phyloP scores from a whole-genome alignment of 2,329 filamentous ascomycete genomes.

The Colletotrichum lupini region DNA sequence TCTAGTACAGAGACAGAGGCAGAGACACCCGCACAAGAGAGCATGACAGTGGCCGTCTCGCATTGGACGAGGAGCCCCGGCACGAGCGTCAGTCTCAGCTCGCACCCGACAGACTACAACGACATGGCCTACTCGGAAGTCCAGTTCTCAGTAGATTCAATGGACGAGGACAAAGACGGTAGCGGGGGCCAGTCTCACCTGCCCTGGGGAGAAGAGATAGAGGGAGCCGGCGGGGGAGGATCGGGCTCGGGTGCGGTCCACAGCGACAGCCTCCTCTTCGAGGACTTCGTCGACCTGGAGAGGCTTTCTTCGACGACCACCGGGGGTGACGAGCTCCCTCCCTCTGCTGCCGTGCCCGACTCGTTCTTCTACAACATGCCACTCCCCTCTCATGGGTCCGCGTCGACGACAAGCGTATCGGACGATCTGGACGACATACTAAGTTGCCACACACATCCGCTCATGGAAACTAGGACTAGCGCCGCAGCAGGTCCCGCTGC shows the following conservation, averaged over 20 bases:
- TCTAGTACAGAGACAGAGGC: conserved; percentile 5
- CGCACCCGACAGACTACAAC: conserved; percentile 27
- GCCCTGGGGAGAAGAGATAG: conserved; percentile 26
- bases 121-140: conserved; percentile 30
- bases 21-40: conserved; percentile 10
- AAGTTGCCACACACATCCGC: conserved; percentile 33
- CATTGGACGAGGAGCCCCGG: conserved; percentile 35
- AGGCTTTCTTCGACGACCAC: conserved; percentile 22
- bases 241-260: conserved; percentile 12
- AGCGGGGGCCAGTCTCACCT: conserved; percentile 30
- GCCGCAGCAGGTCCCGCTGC: conserved; percentile 35
- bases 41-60: conserved; percentile 35
- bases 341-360: conserved; percentile 28
- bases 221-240: conserved; percentile 8
- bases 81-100: conserved; percentile 27
- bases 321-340: conserved; percentile 29
- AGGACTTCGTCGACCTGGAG: conserved; percentile 44
- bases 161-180: conserved; percentile 34
- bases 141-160: conserved; percentile 34
- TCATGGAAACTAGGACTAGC: conserved; percentile 33
- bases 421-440: conserved; percentile 36
- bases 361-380: conserved; percentile 36
- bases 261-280: conserved; percentile 39
- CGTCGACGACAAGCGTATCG: conserved; percentile 35
- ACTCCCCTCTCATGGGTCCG: conserved; percentile 29